phyloP scores from a whole-genome alignment of 148 eudicot genomes.

The Silene latifolia region DNA sequence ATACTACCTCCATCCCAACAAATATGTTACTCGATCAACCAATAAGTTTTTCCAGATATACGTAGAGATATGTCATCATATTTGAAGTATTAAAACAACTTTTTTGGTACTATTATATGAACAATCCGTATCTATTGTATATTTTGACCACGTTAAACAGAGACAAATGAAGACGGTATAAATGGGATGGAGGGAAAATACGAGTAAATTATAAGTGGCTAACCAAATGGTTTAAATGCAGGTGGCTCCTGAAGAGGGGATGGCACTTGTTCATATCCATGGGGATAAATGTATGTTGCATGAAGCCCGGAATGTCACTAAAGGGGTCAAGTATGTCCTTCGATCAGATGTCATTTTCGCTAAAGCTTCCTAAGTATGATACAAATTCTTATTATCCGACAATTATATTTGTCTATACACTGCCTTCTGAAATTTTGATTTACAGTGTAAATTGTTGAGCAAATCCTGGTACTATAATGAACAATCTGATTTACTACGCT shows the following conservation, averaged over 20 bases:
- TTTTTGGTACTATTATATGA: too few species aligned
- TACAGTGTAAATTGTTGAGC: constrained; percentile 13
- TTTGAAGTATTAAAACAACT: too few species aligned
- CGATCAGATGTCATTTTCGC: constrained; percentile 92
- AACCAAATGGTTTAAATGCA: constrained; percentile 23
- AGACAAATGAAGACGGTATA: too few species aligned
- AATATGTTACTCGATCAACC: too few species aligned
- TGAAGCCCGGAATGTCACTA: constrained; percentile 79
- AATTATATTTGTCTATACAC: background rate
- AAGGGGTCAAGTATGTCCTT: constrained; percentile 83
- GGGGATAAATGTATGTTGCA: constrained; percentile 93
- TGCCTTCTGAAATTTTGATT: constrained; percentile 1
- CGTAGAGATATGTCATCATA: too few species aligned
- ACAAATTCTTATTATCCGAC: background rate
- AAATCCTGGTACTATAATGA: background rate
- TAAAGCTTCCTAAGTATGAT: constrained; percentile 24
- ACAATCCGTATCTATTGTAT: too few species aligned
- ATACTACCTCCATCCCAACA: background rate
- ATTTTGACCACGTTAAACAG: too few species aligned
- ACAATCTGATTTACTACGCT: too few species aligned
- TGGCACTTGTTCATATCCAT: constrained; percentile 92
- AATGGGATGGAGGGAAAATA: background rate
- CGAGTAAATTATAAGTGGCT: background rate
- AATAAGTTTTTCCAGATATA: too few species aligned
- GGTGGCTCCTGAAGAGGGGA: constrained; percentile 87